Evolutionary conservation across 2,329 filamentous ascomycete species (phyloP).

Genomic region (Fusarium phyllophilum): DNA sequence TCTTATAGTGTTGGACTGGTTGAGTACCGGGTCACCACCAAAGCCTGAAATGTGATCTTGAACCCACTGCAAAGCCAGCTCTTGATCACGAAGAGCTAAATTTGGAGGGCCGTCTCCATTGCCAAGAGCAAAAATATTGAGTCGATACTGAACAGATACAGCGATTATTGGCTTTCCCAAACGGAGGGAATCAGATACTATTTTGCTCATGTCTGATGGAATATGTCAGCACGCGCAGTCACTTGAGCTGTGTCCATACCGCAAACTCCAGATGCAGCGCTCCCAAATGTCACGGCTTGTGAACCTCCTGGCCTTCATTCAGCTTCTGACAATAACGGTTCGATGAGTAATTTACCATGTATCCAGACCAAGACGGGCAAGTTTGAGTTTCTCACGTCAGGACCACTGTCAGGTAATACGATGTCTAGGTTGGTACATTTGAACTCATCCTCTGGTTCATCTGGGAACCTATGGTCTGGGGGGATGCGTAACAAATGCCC

Average conservation of each 20-base stretch:
- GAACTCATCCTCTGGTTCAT: conserved; percentile 54
- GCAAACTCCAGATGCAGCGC: conserved; percentile 53
- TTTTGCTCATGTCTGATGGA: conserved; percentile 22
- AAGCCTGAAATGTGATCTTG: conserved; percentile 39
- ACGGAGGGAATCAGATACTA: conserved; percentile 50
- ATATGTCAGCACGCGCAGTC: not conserved
- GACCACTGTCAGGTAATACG: conserved; percentile 36
- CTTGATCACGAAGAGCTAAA: conserved; percentile 50
- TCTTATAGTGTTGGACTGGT: not conserved
- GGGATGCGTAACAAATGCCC: conserved; percentile 57
- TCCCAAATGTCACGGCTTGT: conserved; percentile 57
- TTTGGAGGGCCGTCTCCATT: conserved; percentile 51
- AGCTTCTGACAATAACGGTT: accelerated
- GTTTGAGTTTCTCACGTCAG: not conserved
- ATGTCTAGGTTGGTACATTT: conserved; percentile 57
- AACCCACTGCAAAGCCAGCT: conserved; percentile 48
- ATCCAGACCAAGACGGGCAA: conserved; percentile 58
- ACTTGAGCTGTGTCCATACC: conserved; percentile 41
- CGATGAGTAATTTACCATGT: conserved; percentile 46
- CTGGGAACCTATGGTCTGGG: conserved; percentile 30
- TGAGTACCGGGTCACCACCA: conserved; percentile 42
- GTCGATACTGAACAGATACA: conserved; percentile 38
- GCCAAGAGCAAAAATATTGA: conserved; percentile 54
- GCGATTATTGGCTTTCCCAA: conserved; percentile 33
- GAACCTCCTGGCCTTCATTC: conserved; percentile 48